Percentiles rank a stretch among this genome's conserved stretches.
phyloP scores from a whole-genome alignment of 179 eudicot species.

The Nepenthes alata region DNA sequence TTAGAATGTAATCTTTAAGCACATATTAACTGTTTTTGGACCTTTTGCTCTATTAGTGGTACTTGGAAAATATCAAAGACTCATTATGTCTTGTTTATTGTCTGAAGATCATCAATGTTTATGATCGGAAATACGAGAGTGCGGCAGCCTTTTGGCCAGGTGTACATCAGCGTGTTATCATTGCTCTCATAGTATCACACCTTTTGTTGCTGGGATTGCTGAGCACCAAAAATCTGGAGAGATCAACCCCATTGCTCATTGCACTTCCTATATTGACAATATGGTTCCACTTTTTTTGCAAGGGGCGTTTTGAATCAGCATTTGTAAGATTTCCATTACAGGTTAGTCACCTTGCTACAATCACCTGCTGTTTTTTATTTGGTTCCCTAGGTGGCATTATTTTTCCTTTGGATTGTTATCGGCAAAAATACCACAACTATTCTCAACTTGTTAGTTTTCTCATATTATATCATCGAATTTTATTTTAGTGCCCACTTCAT shows the following conservation, averaged over 20 bases:
- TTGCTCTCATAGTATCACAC: conserved; percentile 64
- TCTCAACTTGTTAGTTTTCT: too few relatives aligned
- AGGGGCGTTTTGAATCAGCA: conserved; percentile 86
- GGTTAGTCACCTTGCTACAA: conserved; percentile 24
- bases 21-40: too few relatives aligned
- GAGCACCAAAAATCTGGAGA: conserved; percentile 44
- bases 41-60: too few relatives aligned
- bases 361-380: background rate
- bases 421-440: too few relatives aligned
- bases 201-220: conserved; percentile 61
- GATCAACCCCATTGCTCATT: conserved; percentile 43
- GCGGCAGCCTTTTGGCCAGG: conserved; percentile 91
- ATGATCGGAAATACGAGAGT: conserved; percentile 77
- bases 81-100: conserved; percentile 2
- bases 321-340: conserved; percentile 62
- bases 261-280: conserved; percentile 67
- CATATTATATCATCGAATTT: too few relatives aligned
- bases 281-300: conserved; percentile 74
- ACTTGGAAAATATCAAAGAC: too few relatives aligned
- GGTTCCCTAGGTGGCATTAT: too few relatives aligned
- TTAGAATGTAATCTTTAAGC: too few relatives aligned
- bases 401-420: too few relatives aligned
- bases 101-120: conserved; percentile 74
- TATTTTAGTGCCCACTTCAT: too few relatives aligned
- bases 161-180: conserved; percentile 63